Conservation (phyloP, 208 protist genomes). For the Acanthamoeba lenticulata region DNA sequence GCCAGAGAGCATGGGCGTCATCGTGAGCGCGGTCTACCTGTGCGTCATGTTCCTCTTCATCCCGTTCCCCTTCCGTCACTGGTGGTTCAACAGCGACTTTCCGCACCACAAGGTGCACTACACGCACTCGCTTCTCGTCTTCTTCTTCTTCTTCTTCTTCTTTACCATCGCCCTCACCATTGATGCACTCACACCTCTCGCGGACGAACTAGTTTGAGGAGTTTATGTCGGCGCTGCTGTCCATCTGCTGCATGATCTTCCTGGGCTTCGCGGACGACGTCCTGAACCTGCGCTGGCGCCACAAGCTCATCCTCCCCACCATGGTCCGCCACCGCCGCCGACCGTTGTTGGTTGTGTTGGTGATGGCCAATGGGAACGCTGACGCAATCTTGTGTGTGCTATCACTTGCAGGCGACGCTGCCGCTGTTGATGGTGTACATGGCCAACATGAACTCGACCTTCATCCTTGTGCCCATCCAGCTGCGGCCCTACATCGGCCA, state of each 20-base stretch:
- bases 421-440: conserved; percentile 80
- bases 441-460: conserved; percentile 79
- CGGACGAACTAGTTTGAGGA: conserved; percentile 76
- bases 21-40: conserved; percentile 85
- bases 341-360: neutral
- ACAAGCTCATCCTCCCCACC: conserved; percentile 98
- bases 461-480: conserved; percentile 90
- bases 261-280: conserved; percentile 99
- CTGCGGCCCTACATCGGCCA: conserved; percentile 39
- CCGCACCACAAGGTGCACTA: conserved; percentile 69
- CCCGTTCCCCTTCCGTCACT: conserved; percentile 63
- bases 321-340: conserved; percentile 91
- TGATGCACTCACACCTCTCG: neutral
- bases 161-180: neutral
- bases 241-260: conserved; percentile 97
- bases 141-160: neutral
- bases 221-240: conserved; percentile 93
- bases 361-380: no score
- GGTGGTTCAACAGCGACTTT: conserved; percentile 68
- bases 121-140: no score
- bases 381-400: no score
- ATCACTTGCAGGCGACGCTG: neutral
- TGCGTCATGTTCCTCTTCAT: conserved; percentile 85
- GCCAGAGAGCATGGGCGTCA: conserved; percentile 87
- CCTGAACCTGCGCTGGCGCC: conserved; percentile 93